Evolutionary conservation across 2,329 filamentous ascomycete species (phyloP), one percentile per base, ranked within the genome.

Genomic region (Huntiella abstrusa): DNA sequence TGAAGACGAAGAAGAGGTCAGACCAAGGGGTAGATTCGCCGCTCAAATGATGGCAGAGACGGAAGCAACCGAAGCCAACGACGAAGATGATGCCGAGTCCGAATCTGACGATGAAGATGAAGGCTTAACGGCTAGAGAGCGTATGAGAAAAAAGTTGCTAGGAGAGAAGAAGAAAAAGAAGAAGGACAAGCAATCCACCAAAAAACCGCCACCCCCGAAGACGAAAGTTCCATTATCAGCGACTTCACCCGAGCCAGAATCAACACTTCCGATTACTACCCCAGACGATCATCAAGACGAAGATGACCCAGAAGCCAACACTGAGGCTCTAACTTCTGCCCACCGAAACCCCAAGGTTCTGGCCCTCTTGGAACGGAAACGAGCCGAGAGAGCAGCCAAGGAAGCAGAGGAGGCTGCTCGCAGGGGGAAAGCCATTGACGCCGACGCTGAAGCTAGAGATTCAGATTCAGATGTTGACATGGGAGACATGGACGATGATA

Each of bases 281-380:
- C 28, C 17, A 16, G 13, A 13, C 5, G 28, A 43, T 2, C 54
- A 57, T 36, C 54, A 54, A 2, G 55, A 53, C 13, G 56, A 60
- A 34, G 65, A 62, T 36, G 58, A 62, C 17, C 28, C 37, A 6
- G 42, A 39, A 40, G 65, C 61, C 22, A 43, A 48, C 2, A 70
- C 73, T 16, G 61, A 63, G 7, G 67, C 72, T 5, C 49, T 73
- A 1, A 66, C 71, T 4, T 51, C 61, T 11, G 33, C 46, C 5
- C 36, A 41, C 46, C 64, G 69, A 50, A 71, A 75, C 42, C 66
- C 72, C 36, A 74, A 79, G 4, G 78, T 93, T 55, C 67, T 76
- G 51, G 80, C 79, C 5, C 71, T 92, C 0, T 71, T 91, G 8
- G 75, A 76, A 40, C 73, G 75, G 54, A 91, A 88, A 56, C 73